Base-by-base conservation (phyloP, 208 protist species). In the Zelonia costaricensis region DNA sequence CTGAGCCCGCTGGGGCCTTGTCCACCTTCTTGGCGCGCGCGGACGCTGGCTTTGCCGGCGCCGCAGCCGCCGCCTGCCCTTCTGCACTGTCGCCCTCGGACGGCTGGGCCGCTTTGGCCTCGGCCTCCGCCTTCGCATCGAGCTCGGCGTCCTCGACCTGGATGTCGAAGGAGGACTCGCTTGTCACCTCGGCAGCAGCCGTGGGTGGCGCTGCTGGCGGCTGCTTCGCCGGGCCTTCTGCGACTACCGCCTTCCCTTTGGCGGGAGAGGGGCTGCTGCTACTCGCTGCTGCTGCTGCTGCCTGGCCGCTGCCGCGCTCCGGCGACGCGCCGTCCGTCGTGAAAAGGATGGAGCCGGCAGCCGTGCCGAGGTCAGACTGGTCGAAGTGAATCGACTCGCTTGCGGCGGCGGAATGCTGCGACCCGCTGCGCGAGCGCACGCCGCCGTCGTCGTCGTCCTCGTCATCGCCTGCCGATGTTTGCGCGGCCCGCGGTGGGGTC, bases 161-260 rank as follows among this genome's bases (percentile, higher is more conserved):
- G n/a, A 64, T 38, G 25, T 64, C 64, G 12, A 59, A 25, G 4
- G 64, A 71, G 2, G 39, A 57, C 20, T 52, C 49, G 18, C 38
- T 63, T 7, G 20, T 52, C n/a, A 49, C 30, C 22, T 48, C 30
- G 12, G 20, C 9, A 27, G 33, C 44, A 7, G 36, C 54, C 5
- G 18, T 35, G 20, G 23, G 25, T n/a, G 39, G 33, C 23, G 35
- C 20, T 46, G 23, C 52, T 22, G 18, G 33, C 10, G 0, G 27
- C 4, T n/a, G 27, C 27, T 28, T 4, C 30, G 51, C 3, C 12
- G 22, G 10, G 0, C 30, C 18, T 22, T n/a, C n/a, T n/a, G n/a
- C n/a, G n/a, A n/a, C n/a, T n/a, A n/a, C n/a, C n/a, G n/a, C n/a
- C n/a, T n/a, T n/a, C n/a, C n/a, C n/a, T n/a, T n/a, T n/a, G n/a